Conservation (phyloP, 148 eudicot species). For the Rhododendron molle region DNA sequence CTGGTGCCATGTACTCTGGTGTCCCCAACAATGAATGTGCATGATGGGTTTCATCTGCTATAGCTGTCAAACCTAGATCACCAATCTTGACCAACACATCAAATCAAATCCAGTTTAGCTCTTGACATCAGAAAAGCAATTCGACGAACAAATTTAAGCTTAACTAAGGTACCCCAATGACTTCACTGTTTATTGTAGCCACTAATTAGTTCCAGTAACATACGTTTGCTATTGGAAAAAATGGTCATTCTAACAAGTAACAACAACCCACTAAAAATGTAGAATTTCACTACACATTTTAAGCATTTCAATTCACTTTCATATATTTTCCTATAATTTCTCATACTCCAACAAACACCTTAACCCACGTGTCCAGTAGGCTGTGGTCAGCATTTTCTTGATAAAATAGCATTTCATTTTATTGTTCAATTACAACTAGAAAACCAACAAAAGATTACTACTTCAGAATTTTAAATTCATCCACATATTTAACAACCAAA, state of each 20-base stretch:
- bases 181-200: not conserved
- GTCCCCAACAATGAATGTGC: too few relatives aligned
- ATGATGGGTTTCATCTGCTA: too few relatives aligned
- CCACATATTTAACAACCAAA: not conserved
- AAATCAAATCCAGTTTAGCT: not conserved
- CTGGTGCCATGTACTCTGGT: too few relatives aligned
- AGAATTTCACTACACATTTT: not conserved
- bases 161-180: not conserved
- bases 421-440: not conserved
- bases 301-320: too few relatives aligned
- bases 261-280: not conserved
- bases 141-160: not conserved
- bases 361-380: not conserved
- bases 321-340: not conserved
- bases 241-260: not conserved
- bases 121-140: conserved; percentile 23
- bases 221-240: not conserved
- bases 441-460: not conserved
- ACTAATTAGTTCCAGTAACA: not conserved
- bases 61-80: too few relatives aligned
- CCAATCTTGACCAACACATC: conserved; percentile 28
- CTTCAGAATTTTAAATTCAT: not conserved
- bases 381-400: not conserved
- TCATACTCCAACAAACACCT: not conserved
- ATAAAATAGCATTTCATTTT: not conserved